Evolutionary conservation across 805 yeast genomes (phyloP), one percentile per base, ranked within the genome.

Genomic region (Candida xyloterini): DNA sequence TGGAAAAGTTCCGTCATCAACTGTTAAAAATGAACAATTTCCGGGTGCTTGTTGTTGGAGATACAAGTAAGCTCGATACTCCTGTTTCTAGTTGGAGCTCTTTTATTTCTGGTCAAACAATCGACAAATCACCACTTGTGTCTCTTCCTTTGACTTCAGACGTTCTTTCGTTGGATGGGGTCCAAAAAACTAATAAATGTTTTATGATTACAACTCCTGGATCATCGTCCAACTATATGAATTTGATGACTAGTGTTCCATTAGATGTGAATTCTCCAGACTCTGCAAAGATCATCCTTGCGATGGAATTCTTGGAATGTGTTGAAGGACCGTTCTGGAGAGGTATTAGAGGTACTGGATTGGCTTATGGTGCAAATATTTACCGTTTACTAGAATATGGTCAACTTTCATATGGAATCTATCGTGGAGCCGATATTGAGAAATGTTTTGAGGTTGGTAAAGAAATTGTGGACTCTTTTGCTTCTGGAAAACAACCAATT

Each of bases 301-400:
- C 89, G 6, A 73, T 83, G 6, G 89, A 84, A 40, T 84, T 80
- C 52, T 67, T 93, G 40, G 84, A 82, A 48, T 84, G 88, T 26
- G 88, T 87, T 14, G 99, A 93, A 60, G 99, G 99, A 3, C 99
- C 98, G 25, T 82, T 91, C 47, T 91, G 98, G 97, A 76, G 87
- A 53, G 96, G 95, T 40, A 85, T 93, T 24, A 77, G 99, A 63
- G 99, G 99, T 28, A 74, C 89, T 1, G 99, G 99, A 2, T 67
- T 86, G 30, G 97, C 97, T 0, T 93, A 93, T 60, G 97, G 96
- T 27, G 93, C 91, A 1, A 70, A 67, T 39, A 69, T 87, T 50
- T 56, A 70, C 30, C 70, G 77, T 33, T 72, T 74, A 46, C 56
- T 76, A 10, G 96, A 88, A 50, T 65, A 76, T 28, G 91, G 95